Conservation (phyloP, 768 basidiomycete species). For the Suillus luteus region DNA sequence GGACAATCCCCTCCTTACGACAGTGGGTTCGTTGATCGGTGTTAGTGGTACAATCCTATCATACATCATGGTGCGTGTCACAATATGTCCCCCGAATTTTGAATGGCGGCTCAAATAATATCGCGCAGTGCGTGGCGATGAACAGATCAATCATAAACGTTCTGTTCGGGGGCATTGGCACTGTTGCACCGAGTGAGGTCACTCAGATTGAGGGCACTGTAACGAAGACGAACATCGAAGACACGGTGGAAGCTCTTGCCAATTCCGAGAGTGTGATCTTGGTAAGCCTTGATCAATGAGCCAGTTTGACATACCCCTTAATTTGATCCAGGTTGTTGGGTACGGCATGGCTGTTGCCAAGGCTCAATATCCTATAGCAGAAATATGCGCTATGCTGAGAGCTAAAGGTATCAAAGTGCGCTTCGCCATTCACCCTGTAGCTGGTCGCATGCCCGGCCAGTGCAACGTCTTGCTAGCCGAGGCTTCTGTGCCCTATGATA, state of each 20-base stretch:
- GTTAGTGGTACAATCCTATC: slow-evolving; percentile 90
- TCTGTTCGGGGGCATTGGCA: slow-evolving; percentile 81
- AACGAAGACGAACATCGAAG: slow-evolving; percentile 77
- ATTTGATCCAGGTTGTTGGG: slow-evolving; percentile 60
- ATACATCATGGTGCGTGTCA: slow-evolving; percentile 78
- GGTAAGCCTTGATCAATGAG: slow-evolving; percentile 36
- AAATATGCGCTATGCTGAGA: slow-evolving; percentile 73
- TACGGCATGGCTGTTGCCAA: slow-evolving; percentile 95
- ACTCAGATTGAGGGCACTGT: slow-evolving; percentile 85
- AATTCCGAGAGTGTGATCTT: slow-evolving; percentile 86
- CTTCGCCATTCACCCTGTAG: slow-evolving; percentile 89
- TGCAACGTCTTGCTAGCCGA: slow-evolving; percentile 92
- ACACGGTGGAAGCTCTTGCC: slow-evolving; percentile 73
- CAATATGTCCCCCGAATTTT: neutral
- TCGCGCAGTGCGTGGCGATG: slow-evolving; percentile 82
- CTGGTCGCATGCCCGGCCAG: slow-evolving; percentile 92
- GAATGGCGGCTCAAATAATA: slow-evolving; percentile 4
- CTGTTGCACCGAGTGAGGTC: slow-evolving; percentile 52
- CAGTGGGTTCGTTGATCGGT: slow-evolving; percentile 84
- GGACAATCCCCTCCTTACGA: slow-evolving; percentile 81
- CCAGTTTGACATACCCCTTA: slow-evolving; percentile 9
- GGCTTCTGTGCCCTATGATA: slow-evolving; percentile 89
- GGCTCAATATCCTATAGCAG: slow-evolving; percentile 78
- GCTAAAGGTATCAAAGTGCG: slow-evolving; percentile 78
- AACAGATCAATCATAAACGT: slow-evolving; percentile 86